Evolutionary conservation across 2,329 filamentous ascomycete genomes (phyloP).

Genomic region (Botrytis cinerea): DNA sequence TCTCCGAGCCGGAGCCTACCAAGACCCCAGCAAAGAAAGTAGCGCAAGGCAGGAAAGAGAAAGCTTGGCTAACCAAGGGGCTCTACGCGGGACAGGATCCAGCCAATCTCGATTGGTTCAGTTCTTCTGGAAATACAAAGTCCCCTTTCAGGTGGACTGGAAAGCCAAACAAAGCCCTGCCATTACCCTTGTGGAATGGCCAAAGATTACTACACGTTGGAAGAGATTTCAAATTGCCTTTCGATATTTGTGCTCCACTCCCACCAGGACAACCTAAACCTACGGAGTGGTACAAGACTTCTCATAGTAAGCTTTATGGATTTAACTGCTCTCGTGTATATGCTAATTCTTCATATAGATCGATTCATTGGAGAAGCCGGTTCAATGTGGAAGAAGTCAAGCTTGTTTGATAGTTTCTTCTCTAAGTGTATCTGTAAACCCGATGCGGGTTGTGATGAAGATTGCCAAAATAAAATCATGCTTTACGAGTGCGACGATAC

Average conservation of each 20-base stretch:
- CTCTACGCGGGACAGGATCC: conserved; percentile 80
- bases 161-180: conserved; percentile 61
- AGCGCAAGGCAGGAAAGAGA: conserved; percentile 37
- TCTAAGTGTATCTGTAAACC: conserved; percentile 76
- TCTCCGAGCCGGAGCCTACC: conserved; percentile 5
- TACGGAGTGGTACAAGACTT: conserved; percentile 88
- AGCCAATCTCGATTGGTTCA: conserved; percentile 34
- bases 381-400: conserved; percentile 77
- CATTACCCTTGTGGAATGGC: conserved; percentile 77
- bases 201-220: conserved; percentile 69
- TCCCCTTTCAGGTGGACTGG: conserved; percentile 45
- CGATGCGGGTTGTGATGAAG: conserved; percentile 81
- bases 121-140: conserved; percentile 27
- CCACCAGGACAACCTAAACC: conserved; percentile 86
- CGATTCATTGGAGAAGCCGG: conserved; percentile 85
- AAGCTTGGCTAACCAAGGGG: conserved; percentile 71
- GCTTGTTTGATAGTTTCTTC: conserved; percentile 71
- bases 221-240: conserved; percentile 85
- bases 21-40: conserved; percentile 24
- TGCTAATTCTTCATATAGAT: conserved; percentile 54
- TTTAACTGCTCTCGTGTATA: not conserved
- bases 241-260: conserved; percentile 84
- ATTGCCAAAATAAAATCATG: conserved; percentile 95
- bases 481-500: conserved; percentile 91
- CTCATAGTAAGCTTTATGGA: conserved; percentile 68